Evolutionary conservation across 768 basidiomycete species (phyloP).

Genomic region (Strobilomyces confusus): DNA sequence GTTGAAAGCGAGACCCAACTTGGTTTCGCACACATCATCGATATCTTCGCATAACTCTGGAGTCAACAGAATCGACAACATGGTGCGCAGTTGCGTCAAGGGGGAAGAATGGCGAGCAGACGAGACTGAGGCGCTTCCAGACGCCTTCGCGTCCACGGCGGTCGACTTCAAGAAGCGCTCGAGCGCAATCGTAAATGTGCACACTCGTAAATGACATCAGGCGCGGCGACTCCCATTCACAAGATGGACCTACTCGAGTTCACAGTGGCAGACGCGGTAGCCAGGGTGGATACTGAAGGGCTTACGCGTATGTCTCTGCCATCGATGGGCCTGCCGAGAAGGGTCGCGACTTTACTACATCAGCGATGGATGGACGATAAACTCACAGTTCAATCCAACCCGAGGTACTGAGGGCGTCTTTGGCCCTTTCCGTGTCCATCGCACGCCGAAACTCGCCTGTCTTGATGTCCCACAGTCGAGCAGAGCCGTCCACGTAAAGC

Average conservation of each 20-base stretch:
- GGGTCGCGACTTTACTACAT: neutral
- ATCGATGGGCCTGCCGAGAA: slow-evolving; percentile 23
- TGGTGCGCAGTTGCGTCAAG: slow-evolving; percentile 50
- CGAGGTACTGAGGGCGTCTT: slow-evolving; percentile 65
- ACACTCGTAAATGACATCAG: slow-evolving; percentile 34
- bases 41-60: slow-evolving; percentile 67
- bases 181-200: slow-evolving; percentile 46
- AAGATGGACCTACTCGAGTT: slow-evolving; percentile 23
- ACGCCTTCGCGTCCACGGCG: slow-evolving; percentile 46
- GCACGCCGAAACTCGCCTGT: slow-evolving; percentile 84
- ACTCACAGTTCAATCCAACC: slow-evolving; percentile 73
- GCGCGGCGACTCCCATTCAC: slow-evolving; percentile 20
- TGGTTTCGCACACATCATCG: slow-evolving; percentile 61
- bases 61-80: slow-evolving; percentile 65
- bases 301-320: slow-evolving; percentile 24
- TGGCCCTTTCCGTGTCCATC: slow-evolving; percentile 70
- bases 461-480: slow-evolving; percentile 83
- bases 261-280: slow-evolving; percentile 11
- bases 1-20: slow-evolving; percentile 46
- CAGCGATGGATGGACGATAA: neutral
- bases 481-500: slow-evolving; percentile 70
- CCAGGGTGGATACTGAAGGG: slow-evolving; percentile 24
- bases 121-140: slow-evolving; percentile 44
- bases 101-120: slow-evolving; percentile 35
- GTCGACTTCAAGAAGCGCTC: slow-evolving; percentile 50